These are phyloP conservation scores for Suillus fuscotomentosus DNA, from an alignment of 768 basidiomycete genomes.

Conservation along the genomic window DNA sequence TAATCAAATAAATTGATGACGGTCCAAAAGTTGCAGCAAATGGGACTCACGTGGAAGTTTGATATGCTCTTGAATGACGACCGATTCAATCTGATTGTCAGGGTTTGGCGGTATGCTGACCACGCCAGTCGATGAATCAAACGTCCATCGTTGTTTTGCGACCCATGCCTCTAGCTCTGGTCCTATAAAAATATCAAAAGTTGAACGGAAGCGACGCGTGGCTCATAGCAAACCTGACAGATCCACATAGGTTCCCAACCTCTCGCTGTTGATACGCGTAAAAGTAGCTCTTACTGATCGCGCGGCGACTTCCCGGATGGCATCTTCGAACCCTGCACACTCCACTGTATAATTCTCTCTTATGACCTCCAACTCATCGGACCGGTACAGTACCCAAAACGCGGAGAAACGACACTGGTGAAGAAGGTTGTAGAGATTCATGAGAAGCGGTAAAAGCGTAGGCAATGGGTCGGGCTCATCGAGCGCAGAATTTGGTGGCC, in stretches of 20 bases:
- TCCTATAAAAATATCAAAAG: conserved; percentile 34
- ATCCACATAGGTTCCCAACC: conserved; percentile 72
- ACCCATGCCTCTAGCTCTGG: conserved; percentile 59
- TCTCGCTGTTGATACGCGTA: conserved; percentile 63
- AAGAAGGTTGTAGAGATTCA: conserved; percentile 65
- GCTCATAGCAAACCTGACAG: conserved; percentile 49
- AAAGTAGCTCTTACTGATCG: conserved; percentile 79
- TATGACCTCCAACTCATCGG: conserved; percentile 64
- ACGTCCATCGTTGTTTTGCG: conserved; percentile 63
- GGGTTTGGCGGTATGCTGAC: conserved; percentile 76
- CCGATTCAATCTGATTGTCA: conserved; percentile 86
- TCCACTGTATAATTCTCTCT: conserved; percentile 88
- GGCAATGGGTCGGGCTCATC: conserved; percentile 86
- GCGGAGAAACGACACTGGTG: conserved; percentile 85
- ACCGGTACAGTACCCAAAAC: conserved; percentile 79
- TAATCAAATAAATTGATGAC: background rate
- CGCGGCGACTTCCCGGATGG: conserved; percentile 75
- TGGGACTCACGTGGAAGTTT: conserved; percentile 70
- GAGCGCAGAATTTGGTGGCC: conserved; percentile 45
- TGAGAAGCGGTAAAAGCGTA: conserved; percentile 63
- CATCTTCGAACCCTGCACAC: conserved; percentile 78
- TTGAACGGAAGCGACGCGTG: background rate
- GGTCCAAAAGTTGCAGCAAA: conserved; percentile 1
- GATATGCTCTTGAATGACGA: conserved; percentile 80
- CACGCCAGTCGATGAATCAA: conserved; percentile 53